Percentiles rank a stretch among this genome's conserved stretches.
Conservation (phyloP, 2,329 filamentous ascomycete species). For the Aureobasidium leucospermi region DNA sequence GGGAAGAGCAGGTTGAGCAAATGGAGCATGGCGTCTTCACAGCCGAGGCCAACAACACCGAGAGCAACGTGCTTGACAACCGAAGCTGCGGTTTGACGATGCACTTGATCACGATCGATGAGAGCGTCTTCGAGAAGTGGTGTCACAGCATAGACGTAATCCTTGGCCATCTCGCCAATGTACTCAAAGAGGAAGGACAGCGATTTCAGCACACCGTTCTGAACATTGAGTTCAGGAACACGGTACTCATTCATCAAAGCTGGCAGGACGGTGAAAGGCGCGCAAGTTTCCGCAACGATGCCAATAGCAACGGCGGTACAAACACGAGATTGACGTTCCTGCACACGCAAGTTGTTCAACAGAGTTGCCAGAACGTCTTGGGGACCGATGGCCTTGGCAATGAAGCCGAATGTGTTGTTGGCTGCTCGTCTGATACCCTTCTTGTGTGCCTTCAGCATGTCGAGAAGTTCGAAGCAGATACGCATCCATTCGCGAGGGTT, state of each 20-base stretch:
- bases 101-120: slow-evolving; percentile 95
- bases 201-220: slow-evolving; percentile 96
- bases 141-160: slow-evolving; percentile 97
- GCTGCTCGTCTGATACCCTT: slow-evolving; percentile 97
- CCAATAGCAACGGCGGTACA: slow-evolving; percentile 98
- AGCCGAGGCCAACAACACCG: slow-evolving; percentile 93
- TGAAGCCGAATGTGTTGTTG: slow-evolving; percentile 99
- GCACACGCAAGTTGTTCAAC: slow-evolving; percentile 91
- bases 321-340: slow-evolving; percentile 95
- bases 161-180: slow-evolving; percentile 97
- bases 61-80: slow-evolving; percentile 98
- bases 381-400: slow-evolving; percentile 96
- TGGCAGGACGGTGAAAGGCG: slow-evolving; percentile 95
- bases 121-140: slow-evolving; percentile 93
- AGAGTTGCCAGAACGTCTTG: slow-evolving; percentile 94
- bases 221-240: slow-evolving; percentile 95
- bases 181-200: slow-evolving; percentile 98
- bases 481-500: slow-evolving; percentile 99
- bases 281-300: slow-evolving; percentile 96
- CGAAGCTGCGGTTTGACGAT: slow-evolving; percentile 89
- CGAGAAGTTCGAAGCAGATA: slow-evolving; percentile 96
- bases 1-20: slow-evolving; percentile 92
- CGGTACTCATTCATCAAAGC: slow-evolving; percentile 99
- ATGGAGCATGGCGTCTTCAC: slow-evolving; percentile 97
- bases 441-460: slow-evolving; percentile 99